Base-by-base conservation (phyloP, 352 stramenopile species). In the Blastocystis sp. region DNA sequence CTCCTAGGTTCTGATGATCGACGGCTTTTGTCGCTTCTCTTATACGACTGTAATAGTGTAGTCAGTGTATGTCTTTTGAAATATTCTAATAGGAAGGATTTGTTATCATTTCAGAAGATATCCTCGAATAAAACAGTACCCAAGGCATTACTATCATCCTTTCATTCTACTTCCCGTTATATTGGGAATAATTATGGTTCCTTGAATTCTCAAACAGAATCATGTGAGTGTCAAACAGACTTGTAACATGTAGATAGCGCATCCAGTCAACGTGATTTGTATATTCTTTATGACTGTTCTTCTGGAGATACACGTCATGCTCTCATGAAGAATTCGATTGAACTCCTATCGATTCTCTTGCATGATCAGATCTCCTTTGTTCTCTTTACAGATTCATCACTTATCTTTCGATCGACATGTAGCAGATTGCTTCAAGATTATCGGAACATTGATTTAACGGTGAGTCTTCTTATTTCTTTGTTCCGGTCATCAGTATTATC, bases 181-280 rank as follows among this genome's bases (percentile, higher is more conserved):
- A 81, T 81, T 51, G 40, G 70, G n/a, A 62, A 81, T 40, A 59
- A 27, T 24, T 81, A 81, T 81, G 40, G 35, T 17, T 44, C n/a
- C 0, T 24, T 81, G 35, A 81, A 60, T 44, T 81, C 70, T 27
- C 70, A 81, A 42, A 60, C 35, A 7, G 70, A 81, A 30, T 40
- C 42, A 9, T 59, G 70, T 64, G 13, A 33, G 6, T 64, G 24
- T 60, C 40, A 37, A 5, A 2, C 27, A 5, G 9, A 1, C 11
- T 22, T 60, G 0, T 81, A 11, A 81, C 24, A 15, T 48, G 3
- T 81, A 81, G 70, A 27, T 30, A 53, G 24, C 17, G 40, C 40
- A 19, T 81, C 27, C 22, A 51, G 35, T 24, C 9, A 42, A 9
- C 1, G 1, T 37, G 51, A 59, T n/a, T 40, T 60, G 22, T 59